phyloP scores from a whole-genome alignment of 352 stramenopile species.

The Globisporangium ultimum region DNA sequence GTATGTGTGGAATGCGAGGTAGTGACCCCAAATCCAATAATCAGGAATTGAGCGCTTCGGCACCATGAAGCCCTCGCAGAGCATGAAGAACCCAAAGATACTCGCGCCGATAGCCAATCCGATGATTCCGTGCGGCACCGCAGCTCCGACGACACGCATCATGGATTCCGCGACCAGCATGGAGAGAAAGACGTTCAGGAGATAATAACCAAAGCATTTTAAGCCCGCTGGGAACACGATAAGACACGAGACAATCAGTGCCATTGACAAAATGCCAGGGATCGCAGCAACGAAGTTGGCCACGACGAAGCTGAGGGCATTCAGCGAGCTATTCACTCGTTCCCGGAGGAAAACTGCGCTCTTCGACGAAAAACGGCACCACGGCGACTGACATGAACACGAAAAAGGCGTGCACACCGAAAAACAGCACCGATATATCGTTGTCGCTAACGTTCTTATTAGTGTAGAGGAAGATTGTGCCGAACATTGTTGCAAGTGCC shows the following conservation, averaged over 20 bases:
- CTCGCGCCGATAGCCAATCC: constrained; percentile 77
- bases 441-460: constrained; percentile 28
- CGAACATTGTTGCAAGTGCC: constrained; percentile 62
- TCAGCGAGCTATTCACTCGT: constrained; percentile 66
- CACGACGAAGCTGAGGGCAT: constrained; percentile 64
- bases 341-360: constrained; percentile 61
- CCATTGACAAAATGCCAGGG: constrained; percentile 56
- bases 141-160: constrained; percentile 72
- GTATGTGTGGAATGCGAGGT: constrained; percentile 87
- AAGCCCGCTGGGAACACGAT: constrained; percentile 49
- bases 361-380: constrained; percentile 79
- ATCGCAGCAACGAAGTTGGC: constrained; percentile 70
- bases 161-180: constrained; percentile 79
- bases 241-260: constrained; percentile 33
- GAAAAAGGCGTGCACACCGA: constrained; percentile 88
- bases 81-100: constrained; percentile 86
- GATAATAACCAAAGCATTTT: constrained; percentile 54
- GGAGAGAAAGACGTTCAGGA: constrained; percentile 73
- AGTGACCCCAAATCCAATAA: constrained; percentile 85
- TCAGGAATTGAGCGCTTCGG: constrained; percentile 50
- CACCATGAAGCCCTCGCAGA: constrained; percentile 86
- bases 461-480: constrained; percentile 65
- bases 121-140: constrained; percentile 84
- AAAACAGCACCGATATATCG: constrained; percentile 66
- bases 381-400: constrained; percentile 89